Evolutionary conservation across 768 basidiomycete genomes (phyloP), one percentile per base, ranked within the genome.

Genomic region (Lactarius indigo): DNA sequence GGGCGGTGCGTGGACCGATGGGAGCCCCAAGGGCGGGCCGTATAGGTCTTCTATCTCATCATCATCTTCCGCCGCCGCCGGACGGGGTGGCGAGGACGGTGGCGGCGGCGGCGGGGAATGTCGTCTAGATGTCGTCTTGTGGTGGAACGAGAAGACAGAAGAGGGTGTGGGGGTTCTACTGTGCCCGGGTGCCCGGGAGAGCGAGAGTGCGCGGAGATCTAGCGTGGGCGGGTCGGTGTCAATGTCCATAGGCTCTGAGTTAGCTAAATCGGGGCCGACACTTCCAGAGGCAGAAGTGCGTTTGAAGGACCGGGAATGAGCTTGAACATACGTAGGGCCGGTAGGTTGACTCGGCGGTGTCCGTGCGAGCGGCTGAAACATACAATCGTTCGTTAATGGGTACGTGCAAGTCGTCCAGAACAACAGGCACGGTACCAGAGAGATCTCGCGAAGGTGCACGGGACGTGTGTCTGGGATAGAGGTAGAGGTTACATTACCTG

Each of bases 181-280:
- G 28, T 54, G 18, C 8, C 42, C 59, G 28, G 55, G 33, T 17
- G 61, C 17, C 4, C 56, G 56, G 57, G 47, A 54, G 35, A 66
- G 50, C 42, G 62, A 47, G 28, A 67, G 66, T 30, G 62, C 59
- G 61, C 58, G 58, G 44, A 70, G 68, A 44, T 70, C 69, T 17
- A 62, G 33, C 26, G 33, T 59, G 42, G 61, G 63, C 52, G 60
- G 64, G 35, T 59, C 39, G 57, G 47, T 10, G 35, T 59, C 39
- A 41, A 55, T 23, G 57, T 62, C 39, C 67, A 65, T 44, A 52
- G 64, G 60, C 30, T 65, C 20, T 60, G 62, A 35, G 2, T 37
- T 66, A 30, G 37, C 26, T n/a, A 28, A 18, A 30, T 41, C 20
- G 18, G 50, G n/a, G 26, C 23, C 30, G 30, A 35, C 23, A 26